Evolutionary conservation across 2,329 filamentous ascomycete genomes (phyloP).

Genomic region (Cladosporium sp.): DNA sequence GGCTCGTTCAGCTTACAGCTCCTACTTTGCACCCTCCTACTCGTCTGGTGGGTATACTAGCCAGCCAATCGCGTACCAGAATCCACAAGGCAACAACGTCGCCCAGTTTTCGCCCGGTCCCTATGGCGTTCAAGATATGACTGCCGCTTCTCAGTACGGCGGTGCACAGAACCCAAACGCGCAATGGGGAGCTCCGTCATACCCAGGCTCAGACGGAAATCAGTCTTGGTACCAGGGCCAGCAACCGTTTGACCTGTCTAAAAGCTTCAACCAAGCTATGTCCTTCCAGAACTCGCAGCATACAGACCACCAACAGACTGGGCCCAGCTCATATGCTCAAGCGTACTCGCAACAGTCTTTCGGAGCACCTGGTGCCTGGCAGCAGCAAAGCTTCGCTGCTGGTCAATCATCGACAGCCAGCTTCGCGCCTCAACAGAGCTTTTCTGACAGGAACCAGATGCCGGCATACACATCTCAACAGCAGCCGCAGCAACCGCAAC

Average conservation of each 20-base stretch:
- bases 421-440: background rate
- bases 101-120: constrained; percentile 1
- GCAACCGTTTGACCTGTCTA: constrained; percentile 39
- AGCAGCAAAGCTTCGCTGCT: constrained; percentile 13
- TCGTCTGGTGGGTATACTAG: constrained; percentile 6
- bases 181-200: constrained; percentile 1
- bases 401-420: background rate
- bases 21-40: constrained; percentile 25
- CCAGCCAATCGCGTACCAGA: constrained; percentile 8
- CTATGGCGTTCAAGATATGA: constrained; percentile 2
- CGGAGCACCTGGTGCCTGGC: constrained; percentile 24
- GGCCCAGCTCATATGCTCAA: constrained; percentile 11
- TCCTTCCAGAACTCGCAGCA: constrained; percentile 36
- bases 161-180: background rate
- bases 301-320: constrained; percentile 20
- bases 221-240: constrained; percentile 4
- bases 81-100: constrained; percentile 3
- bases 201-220: background rate
- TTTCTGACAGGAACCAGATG: constrained; percentile 4
- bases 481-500: background rate
- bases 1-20: constrained; percentile 62
- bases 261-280: constrained; percentile 45
- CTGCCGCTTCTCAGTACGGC: constrained; percentile 2
- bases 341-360: constrained; percentile 24
- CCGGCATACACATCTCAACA: background rate